Base-by-base conservation (phyloP, 768 basidiomycete species). In the Coprinopsis cinerea region DNA sequence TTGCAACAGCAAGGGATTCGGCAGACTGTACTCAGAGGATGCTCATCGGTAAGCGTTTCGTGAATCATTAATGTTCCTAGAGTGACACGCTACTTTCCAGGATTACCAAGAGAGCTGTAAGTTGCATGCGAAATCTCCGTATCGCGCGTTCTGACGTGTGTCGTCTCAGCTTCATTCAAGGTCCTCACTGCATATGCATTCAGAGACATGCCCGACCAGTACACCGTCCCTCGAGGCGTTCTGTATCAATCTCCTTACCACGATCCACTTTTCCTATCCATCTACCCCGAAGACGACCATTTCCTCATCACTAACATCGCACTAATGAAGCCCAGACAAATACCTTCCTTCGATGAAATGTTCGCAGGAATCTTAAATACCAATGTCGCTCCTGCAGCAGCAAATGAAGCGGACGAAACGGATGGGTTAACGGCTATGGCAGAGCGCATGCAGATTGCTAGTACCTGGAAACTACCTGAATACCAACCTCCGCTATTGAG, bases 31-130 rank as follows among this genome's bases (percentile, higher is more conserved):
- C 67, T 81, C 57, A 69, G 79, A 53, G 83, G 83, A 17, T 80
- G 79, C 53, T 73, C 77, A 42, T 80, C 81, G 43, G 85, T 88
- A 64, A 26, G 80, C 39, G 15, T 43, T 9, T 44, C 14, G 3
- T n/a, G n/a, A n/a, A n/a, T n/a, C n/a, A n/a, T n/a, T n/a, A n/a
- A n/a, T n/a, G n/a, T n/a, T n/a, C n/a, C n/a, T n/a, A n/a, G n/a
- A n/a, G n/a, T n/a, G n/a, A n/a, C n/a, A n/a, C n/a, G n/a, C 42
- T 13, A 9, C 13, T 51, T 10, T 26, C 28, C 22, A 89, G 86
- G 88, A 89, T 61, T 88, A 81, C 59, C 82, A 81, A 57, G 83
- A 88, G 57, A 88, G 85, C 62, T 74, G 88, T 88, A 60, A 60
- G 82, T 59, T 9, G 17, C 11, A 3, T n/a, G n/a, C 26, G 37